Evolutionary conservation across 352 stramenopile species (phyloP).

Genomic region (Pythium angustatum): DNA sequence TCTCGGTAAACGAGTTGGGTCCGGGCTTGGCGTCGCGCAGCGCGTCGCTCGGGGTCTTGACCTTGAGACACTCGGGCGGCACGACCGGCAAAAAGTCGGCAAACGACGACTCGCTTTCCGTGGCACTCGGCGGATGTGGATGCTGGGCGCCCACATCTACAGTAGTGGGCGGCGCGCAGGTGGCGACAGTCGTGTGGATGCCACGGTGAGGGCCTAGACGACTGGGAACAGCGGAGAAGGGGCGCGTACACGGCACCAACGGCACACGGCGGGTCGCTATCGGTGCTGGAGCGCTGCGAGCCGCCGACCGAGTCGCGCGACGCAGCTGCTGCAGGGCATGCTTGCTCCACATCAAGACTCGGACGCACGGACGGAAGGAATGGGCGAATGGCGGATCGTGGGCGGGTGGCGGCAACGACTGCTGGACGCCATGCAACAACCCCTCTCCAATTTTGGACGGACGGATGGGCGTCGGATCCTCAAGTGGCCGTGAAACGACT

Average conservation of each 20-base stretch:
- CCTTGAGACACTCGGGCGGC: slow-evolving; percentile 72
- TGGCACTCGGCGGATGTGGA: too few species aligned
- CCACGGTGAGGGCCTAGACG: not conserved
- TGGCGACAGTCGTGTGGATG: slow-evolving; percentile 15
- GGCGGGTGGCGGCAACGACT: not conserved
- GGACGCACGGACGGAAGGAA: slow-evolving; percentile 6
- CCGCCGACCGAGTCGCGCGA: slow-evolving; percentile 27
- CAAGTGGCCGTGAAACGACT: slow-evolving; percentile 9
- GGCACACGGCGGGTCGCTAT: slow-evolving; percentile 13
- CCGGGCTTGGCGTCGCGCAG: slow-evolving; percentile 29
- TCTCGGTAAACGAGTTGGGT: slow-evolving; percentile 80
- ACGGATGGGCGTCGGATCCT: not conserved
- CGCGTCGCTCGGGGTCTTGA: slow-evolving; percentile 38
- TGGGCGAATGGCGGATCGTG: slow-evolving; percentile 6
- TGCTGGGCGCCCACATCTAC: too few species aligned
- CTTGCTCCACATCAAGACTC: slow-evolving; percentile 35
- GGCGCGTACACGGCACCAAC: not conserved
- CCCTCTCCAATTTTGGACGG: slow-evolving; percentile 5
- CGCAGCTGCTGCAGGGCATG: slow-evolving; percentile 30
- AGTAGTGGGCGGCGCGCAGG: not conserved
- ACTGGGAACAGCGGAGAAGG: too few species aligned
- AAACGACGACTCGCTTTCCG: slow-evolving; percentile 19
- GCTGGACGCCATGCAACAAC: slow-evolving; percentile 9
- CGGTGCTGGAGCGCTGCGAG: slow-evolving; percentile 22
- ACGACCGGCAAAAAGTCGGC: slow-evolving; percentile 75